A percentile compares a stretch with the other conserved stretches of the same genome.
These are phyloP conservation scores for Pseudogymnoascus sp. DNA, from an alignment of 2,329 filamentous ascomycete species.

Conservation along the genomic window DNA sequence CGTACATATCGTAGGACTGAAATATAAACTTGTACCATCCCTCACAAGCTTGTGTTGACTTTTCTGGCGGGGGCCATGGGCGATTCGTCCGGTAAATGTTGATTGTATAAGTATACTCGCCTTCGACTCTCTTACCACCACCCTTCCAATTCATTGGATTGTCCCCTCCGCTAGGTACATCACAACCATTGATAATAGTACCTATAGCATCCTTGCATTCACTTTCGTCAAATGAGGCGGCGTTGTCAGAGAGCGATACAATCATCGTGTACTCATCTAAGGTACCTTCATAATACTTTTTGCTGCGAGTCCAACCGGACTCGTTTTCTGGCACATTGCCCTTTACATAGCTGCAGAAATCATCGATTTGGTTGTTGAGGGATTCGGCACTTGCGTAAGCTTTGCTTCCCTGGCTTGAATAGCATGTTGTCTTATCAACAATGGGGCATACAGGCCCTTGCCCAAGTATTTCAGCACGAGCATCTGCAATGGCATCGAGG, in stretches of 20 bases:
- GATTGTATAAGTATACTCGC: constrained; percentile 23
- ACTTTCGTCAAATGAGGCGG: constrained; percentile 12
- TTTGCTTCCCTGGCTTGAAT: constrained; percentile 14
- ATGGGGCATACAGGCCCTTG: background rate
- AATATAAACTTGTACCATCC: constrained; percentile 19
- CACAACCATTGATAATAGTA: constrained; percentile 25
- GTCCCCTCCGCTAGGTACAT: constrained; percentile 17
- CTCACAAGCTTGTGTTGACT: constrained; percentile 18
- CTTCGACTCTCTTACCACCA: constrained; percentile 21
- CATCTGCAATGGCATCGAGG: constrained; percentile 11
- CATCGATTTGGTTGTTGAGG: constrained; percentile 22
- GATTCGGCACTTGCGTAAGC: constrained; percentile 19
- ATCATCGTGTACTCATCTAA: background rate
- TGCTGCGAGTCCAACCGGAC: constrained; percentile 17
- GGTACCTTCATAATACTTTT: constrained; percentile 23
- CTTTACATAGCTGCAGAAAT: constrained; percentile 23
- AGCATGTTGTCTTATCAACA: background rate
- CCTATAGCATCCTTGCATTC: constrained; percentile 14
- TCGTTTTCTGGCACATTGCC: constrained; percentile 9
- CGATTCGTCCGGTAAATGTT: constrained; percentile 17
- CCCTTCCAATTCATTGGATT: constrained; percentile 29
- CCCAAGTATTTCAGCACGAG: constrained; percentile 6
- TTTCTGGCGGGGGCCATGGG: constrained; percentile 20
- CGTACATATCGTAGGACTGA: constrained; percentile 20
- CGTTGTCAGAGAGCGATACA: background rate